Evolutionary conservation across 192 early-diverging fungal genomes (phyloP).

Genomic region (Funneliformis geosporum): DNA sequence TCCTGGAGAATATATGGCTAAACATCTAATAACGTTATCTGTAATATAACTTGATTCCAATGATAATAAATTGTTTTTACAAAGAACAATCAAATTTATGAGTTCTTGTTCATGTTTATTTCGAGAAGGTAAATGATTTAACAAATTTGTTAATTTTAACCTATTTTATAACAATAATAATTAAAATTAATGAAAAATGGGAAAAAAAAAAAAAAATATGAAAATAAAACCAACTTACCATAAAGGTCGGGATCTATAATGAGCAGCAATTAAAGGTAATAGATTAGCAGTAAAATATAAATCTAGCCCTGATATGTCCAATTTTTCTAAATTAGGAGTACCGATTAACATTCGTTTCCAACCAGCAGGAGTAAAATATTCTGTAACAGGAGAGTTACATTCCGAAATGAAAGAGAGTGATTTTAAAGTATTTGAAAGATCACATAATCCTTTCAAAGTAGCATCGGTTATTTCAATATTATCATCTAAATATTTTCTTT

Average conservation of each 20-base stretch:
- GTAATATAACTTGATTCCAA: constrained; percentile 4
- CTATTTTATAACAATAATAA: background rate
- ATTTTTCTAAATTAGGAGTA: constrained; percentile 12
- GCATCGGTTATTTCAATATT: constrained; percentile 15
- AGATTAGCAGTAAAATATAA: background rate
- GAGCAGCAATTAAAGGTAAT: constrained; percentile 1
- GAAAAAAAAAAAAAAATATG: background rate
- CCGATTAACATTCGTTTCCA: background rate
- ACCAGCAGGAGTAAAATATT: background rate
- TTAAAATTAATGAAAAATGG: background rate
- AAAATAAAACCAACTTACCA: background rate
- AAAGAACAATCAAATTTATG: background rate
- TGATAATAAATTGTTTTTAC: constrained; percentile 14
- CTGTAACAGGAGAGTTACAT: background rate
- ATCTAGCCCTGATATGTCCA: constrained; percentile 1
- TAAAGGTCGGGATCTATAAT: constrained; percentile 1
- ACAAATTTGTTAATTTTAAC: background rate
- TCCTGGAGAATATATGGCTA: background rate
- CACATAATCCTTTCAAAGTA: background rate
- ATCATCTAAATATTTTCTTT: constrained; percentile 11
- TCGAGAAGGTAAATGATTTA: constrained; percentile 10
- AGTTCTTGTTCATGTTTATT: constrained; percentile 6
- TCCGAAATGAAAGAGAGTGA: constrained; percentile 1
- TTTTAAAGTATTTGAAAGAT: constrained; percentile 4
- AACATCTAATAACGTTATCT: background rate